Evolutionary conservation across 2,329 filamentous ascomycete genomes (phyloP), one percentile per base, ranked within the genome.

Genomic region (Penicillium sp.): DNA sequence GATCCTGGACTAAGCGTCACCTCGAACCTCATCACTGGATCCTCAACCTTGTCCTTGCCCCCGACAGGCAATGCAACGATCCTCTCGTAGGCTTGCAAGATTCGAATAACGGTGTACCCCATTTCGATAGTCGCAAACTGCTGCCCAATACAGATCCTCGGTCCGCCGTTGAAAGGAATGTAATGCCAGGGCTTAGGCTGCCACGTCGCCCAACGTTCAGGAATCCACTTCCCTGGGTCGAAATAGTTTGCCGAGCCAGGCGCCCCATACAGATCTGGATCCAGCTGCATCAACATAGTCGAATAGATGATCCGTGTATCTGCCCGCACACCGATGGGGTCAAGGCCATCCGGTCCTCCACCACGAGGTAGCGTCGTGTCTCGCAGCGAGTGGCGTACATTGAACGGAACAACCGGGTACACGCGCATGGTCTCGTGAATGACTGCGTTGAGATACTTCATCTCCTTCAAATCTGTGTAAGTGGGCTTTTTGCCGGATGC

Each of bases 391-490:
- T 87, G 77, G 58, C 91, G 87, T 48, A 91, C 82, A 74, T 94
- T 94, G 78, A 89, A 89, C 1, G 91, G 90, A 1, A 94, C 88
- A 13, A 85, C 81, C 0, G 90, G 90, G 71, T 93, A 91, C 10
- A 93, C 74, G 13, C 91, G 86, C 55, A 92, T 82, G 0, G 85
- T 89, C 75, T 95, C 91, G 75, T 90, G 88, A 64, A 95, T 81
- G 47, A 89, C 76, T 64, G 87, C 75, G 44, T 75, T 79, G 14
- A 94, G 83, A 71, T 93, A 96, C 65, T 89, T 88, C 91, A 96
- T 96, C 61, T 82, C 82, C 79, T 96, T 96, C 55, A 96, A 81
- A 68, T 96, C 84, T 11, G 85, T 82, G 71, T 95, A 96, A 0
- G 88, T 91, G 0, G 71, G 73, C 47, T 71, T 75, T 11, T 59